phyloP scores from a whole-genome alignment of 441 rosid genomes.

The Croton setiger region DNA sequence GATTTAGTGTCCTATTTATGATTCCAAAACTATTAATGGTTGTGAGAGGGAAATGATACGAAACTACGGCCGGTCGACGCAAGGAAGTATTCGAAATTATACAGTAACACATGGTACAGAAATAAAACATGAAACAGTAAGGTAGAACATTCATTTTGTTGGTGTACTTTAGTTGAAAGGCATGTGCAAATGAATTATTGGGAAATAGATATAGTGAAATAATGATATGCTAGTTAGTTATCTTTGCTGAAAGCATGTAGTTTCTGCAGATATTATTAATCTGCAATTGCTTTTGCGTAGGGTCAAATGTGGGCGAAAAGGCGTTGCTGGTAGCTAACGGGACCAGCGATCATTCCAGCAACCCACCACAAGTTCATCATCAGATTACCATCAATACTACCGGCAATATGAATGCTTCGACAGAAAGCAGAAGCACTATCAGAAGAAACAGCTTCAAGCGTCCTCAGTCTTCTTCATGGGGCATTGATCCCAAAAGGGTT shows the following conservation, averaged over 20 bases:
- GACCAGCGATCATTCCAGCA: conserved; percentile 32
- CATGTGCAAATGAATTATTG: conserved; percentile 15
- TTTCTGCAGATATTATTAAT: not conserved
- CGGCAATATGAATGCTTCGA: conserved; percentile 33
- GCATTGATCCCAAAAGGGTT: conserved; percentile 75
- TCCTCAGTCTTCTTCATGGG: conserved; percentile 42
- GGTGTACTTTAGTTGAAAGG: conserved; percentile 1
- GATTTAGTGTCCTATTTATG: not conserved
- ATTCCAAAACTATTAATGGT: conserved; percentile 1
- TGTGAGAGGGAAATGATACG: conserved; percentile 24
- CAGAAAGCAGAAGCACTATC: conserved; percentile 42
- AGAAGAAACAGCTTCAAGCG: conserved; percentile 73
- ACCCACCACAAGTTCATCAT: conserved; percentile 53
- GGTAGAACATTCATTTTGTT: conserved; percentile 5
- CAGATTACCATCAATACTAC: conserved; percentile 64
- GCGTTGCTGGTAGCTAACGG: conserved; percentile 19
- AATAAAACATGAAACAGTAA: too few relatives aligned
- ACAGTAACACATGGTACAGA: too few relatives aligned
- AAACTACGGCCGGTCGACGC: not conserved
- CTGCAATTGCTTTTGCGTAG: conserved; percentile 27
- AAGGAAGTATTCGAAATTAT: too few relatives aligned
- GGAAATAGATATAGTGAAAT: conserved; percentile 3
- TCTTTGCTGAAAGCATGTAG: not conserved
- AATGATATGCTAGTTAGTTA: not conserved
- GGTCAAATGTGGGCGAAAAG: conserved; percentile 55